Evolutionary conservation across 371 early-diverging fungal genomes (phyloP), one percentile per base, ranked within the genome.

Genomic region (Haplosporangium sp.): DNA sequence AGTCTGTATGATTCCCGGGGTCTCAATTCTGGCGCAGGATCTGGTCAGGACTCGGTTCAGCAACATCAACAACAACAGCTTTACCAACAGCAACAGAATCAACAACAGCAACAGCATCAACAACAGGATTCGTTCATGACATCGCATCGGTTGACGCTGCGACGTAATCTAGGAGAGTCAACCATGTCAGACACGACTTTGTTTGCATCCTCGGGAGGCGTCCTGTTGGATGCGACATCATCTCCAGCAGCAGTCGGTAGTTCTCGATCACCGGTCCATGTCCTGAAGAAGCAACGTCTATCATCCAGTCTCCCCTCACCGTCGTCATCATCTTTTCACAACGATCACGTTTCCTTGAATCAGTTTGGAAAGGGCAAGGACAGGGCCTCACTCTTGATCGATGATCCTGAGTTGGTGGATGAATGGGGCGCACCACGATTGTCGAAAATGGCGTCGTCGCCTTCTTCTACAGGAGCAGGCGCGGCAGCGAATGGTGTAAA

Each of bases 231-330:
- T 12, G 21, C 62, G n/a, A 21, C 43, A 53, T 53, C 29, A 29
- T 29, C 29, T 29, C 29, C 29, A 4, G 29, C 4, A 29, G 29
- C 29, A 29, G 29, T 37, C 37, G 48, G 54, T 38, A 13, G 43
- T 10, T 46, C 61, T 0, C 47, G 45, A 1, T 48, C 69, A 37
- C 53, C 69, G 1, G 45, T 58, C 45, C 69, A 64, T 42, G 41
- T 58, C 16, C 77, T 66, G n/a, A 76, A 76, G 67, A 66, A 66
- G 45, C 77, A 76, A 54, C 62, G 77, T 8, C 57, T 76, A 8
- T 53, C 58, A 18, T 62, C 65, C 12, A 48, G 67, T 18, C 50
- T 58, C 18, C 57, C 42, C 40, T 8, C 67, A 42, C 41, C 65
- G 2, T 18, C 59, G n/a, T 40, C 62, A 0, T 52, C 60, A 8